Evolutionary conservation across 257 asterid species (phyloP).

Genomic region (Misopates orontium): DNA sequence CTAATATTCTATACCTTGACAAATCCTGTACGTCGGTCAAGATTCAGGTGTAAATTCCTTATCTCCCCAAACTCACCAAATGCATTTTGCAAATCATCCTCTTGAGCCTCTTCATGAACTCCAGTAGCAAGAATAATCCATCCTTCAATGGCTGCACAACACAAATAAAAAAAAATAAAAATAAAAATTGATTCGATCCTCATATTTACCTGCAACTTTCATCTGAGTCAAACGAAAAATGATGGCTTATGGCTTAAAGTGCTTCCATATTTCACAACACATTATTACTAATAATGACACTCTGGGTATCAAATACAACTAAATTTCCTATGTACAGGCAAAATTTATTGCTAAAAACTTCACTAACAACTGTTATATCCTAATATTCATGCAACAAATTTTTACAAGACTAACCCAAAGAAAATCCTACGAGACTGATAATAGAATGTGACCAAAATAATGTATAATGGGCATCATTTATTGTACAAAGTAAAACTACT

Average conservation of each 20-base stretch:
- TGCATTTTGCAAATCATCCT: slow-evolving; percentile 76
- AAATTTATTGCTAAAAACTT: background rate
- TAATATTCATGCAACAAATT: background rate
- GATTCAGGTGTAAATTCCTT: slow-evolving; percentile 92
- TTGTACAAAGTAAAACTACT: too few species aligned
- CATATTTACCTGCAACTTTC: slow-evolving; percentile 9
- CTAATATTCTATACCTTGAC: slow-evolving; percentile 68
- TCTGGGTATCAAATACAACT: background rate
- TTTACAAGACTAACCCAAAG: background rate
- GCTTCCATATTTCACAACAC: background rate
- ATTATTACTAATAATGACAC: background rate
- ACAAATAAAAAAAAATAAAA: slow-evolving; percentile 31
- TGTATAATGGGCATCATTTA: too few species aligned
- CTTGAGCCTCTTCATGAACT: slow-evolving; percentile 97
- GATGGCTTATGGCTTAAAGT: background rate
- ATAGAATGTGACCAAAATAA: too few species aligned
- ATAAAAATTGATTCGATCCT: slow-evolving; percentile 24
- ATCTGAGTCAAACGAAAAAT: background rate
- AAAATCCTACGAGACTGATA: background rate
- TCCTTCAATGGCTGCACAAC: slow-evolving; percentile 91
- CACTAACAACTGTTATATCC: slow-evolving; percentile 1
- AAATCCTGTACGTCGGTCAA: slow-evolving; percentile 96
- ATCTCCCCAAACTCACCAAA: slow-evolving; percentile 92
- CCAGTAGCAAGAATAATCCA: slow-evolving; percentile 97
- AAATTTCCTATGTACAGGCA: background rate